Base-by-base conservation (phyloP, 2,329 filamentous ascomycete species). In the Sphaerostilbella broomeana region DNA sequence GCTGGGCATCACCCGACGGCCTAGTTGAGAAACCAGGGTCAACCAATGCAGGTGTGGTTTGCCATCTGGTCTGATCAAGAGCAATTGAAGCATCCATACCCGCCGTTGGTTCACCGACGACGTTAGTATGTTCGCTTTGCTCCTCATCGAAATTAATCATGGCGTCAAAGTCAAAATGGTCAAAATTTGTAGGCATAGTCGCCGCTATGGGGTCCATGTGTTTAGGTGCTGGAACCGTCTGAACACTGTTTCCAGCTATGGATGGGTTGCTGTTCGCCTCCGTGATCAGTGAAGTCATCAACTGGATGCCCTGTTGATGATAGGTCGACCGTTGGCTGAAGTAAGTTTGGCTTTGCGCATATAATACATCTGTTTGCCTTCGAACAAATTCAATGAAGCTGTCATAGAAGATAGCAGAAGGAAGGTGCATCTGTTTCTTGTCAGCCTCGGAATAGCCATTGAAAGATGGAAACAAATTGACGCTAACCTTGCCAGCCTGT, bases 401-500 rank as follows among this genome's bases (percentile, higher is more conserved):
- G 42, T 65, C 62, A 37, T 68, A 68, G 45, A 64, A 68, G 7
- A 48, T 40, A 5, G 55, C 47, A 0, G 59, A 44, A 6, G 58
- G 50, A 25, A 73, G 51, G 26, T 47, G 61, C 13, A 52, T 57
- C 69, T 72, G 32, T 19, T 24, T 22, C 35, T 19, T n/a, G 40
- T 51, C 32, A 58, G 49, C 19, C 42, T 27, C 15, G n/a, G 19
- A 18, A 4, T 18, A 15, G 25, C 17, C 21, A 13, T 12, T 6
- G 5, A 15, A 15, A 15, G 35, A 20, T 11, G 26, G 10, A 16
- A 19, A 19, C 6, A 30, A 35, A 19, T 28, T 18, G 20, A n/a
- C n/a, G 42, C 61, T 51, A 50, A 74, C 72, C 62, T 68, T 73
- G 47, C 72, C 73, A 10, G 62, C 63, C 38, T 69, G 62, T 35